phyloP scores from a whole-genome alignment of 2,329 filamentous ascomycete species.

The Zelopaecilomyces penicillatus region DNA sequence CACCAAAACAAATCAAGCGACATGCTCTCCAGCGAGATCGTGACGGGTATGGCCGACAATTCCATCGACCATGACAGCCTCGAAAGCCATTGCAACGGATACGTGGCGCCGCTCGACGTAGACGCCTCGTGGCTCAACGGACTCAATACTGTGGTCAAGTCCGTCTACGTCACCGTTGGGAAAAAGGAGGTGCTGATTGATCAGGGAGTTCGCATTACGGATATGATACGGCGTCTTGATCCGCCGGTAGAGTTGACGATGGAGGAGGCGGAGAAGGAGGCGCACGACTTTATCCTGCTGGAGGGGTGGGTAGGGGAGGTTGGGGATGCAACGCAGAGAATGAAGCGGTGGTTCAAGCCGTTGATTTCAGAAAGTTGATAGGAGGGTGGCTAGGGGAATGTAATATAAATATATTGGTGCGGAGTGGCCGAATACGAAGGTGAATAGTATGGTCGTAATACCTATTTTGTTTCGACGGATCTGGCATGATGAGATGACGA shows the following conservation, averaged over 20 bases:
- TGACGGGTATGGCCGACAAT: constrained; percentile 5
- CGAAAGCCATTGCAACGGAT: constrained; percentile 12
- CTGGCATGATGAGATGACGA: too few species aligned
- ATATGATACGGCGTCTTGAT: constrained; percentile 14
- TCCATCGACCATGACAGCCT: constrained; percentile 7
- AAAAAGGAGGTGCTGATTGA: constrained; percentile 24
- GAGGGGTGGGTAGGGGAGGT: constrained; percentile 16
- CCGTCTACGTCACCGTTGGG: constrained; percentile 25
- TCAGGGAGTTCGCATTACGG: constrained; percentile 18
- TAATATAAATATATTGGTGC: background rate
- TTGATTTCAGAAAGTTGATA: constrained; percentile 2
- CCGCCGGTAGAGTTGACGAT: constrained; percentile 17
- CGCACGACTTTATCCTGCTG: constrained; percentile 26
- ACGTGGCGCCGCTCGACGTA: constrained; percentile 19
- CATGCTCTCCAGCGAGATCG: constrained; percentile 20
- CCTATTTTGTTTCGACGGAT: too few species aligned
- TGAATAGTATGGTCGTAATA: too few species aligned
- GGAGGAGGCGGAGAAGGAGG: constrained; percentile 20
- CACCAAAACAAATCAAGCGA: constrained; percentile 21
- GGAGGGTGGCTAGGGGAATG: background rate
- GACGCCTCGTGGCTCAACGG: constrained; percentile 20
- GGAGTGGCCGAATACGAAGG: too few species aligned
- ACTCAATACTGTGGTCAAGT: constrained; percentile 12
- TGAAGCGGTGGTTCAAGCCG: constrained; percentile 23
- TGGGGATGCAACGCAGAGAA: constrained; percentile 21